Evolutionary conservation across 2,329 filamentous ascomycete species (phyloP).

Genomic region (Chalara sp.): DNA sequence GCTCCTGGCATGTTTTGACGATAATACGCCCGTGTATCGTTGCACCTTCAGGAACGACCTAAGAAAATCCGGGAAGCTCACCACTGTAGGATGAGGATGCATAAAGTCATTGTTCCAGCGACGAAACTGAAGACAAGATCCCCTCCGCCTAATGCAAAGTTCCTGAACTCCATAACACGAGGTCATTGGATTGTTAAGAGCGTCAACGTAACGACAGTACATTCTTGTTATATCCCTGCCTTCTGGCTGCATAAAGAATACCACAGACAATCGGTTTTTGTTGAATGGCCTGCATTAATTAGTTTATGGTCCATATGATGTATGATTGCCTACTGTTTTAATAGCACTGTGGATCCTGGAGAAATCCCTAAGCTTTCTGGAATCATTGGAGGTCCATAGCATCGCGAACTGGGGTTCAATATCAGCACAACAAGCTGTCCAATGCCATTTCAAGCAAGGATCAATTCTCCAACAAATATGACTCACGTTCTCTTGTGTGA

Average conservation of each 20-base stretch:
- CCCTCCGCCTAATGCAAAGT: conserved; percentile 43
- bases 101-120: conserved; percentile 41
- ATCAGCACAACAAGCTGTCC: conserved; percentile 5
- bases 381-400: conserved; percentile 38
- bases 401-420: conserved; percentile 33
- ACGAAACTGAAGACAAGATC: conserved; percentile 42
- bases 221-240: conserved; percentile 26
- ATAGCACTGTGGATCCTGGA: conserved; percentile 42
- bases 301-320: neutral
- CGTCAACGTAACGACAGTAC: conserved; percentile 26
- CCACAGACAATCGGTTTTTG: conserved; percentile 46
- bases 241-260: conserved; percentile 40
- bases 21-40: no score
- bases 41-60: no score
- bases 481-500: conserved; percentile 34
- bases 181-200: conserved; percentile 29
- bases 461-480: neutral
- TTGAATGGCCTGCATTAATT: conserved; percentile 41
- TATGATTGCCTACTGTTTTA: conserved; percentile 39
- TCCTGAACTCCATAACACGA: conserved; percentile 47
- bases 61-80: no score
- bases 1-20: no score
- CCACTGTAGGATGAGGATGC: conserved; percentile 26
- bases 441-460: no score
- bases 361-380: conserved; percentile 39